A percentile compares a stretch with the other conserved stretches of the same genome.
phyloP scores from a whole-genome alignment of 345 rosid species.

The Streptanthus diversifolius region DNA sequence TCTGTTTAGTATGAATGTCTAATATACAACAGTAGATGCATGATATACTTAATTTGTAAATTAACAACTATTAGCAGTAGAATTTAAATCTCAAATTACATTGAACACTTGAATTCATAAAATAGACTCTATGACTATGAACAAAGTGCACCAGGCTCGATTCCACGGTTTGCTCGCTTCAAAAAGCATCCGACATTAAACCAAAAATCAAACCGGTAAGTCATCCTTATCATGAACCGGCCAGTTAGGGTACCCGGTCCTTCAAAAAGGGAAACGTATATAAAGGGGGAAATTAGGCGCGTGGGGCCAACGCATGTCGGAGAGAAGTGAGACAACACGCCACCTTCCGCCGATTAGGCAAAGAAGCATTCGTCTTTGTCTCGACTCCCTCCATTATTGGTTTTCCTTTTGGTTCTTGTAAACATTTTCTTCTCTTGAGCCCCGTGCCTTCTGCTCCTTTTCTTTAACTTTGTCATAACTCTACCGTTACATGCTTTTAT shows the following conservation, averaged over 20 bases:
- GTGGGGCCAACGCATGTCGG: slow-evolving; percentile 22
- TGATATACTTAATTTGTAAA: too few species aligned
- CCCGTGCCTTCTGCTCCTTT: slow-evolving; percentile 32
- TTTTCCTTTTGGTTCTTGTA: neutral
- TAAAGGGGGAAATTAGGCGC: slow-evolving; percentile 3
- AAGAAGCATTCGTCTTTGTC: slow-evolving; percentile 33
- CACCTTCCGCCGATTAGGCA: slow-evolving; percentile 34
- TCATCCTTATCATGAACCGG: neutral
- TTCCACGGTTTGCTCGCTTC: neutral
- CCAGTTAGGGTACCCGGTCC: neutral
- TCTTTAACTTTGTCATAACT: slow-evolving; percentile 25
- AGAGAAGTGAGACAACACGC: slow-evolving; percentile 31
- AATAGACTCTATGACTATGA: neutral
- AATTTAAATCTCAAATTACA: neutral
- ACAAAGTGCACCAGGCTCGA: too few species aligned
- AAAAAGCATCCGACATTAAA: neutral
- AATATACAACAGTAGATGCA: neutral
- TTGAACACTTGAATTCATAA: neutral
- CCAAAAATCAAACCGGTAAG: slow-evolving; percentile 3
- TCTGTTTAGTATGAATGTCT: neutral
- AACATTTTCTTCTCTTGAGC: slow-evolving; percentile 31
- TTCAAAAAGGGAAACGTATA: neutral
- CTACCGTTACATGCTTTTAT: slow-evolving; percentile 9
- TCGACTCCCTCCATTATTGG: slow-evolving; percentile 28
- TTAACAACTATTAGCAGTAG: neutral